Evolutionary conservation across 805 yeast genomes (phyloP), one percentile per base, ranked within the genome.

Genomic region (Suhomyces xylopsoci): DNA sequence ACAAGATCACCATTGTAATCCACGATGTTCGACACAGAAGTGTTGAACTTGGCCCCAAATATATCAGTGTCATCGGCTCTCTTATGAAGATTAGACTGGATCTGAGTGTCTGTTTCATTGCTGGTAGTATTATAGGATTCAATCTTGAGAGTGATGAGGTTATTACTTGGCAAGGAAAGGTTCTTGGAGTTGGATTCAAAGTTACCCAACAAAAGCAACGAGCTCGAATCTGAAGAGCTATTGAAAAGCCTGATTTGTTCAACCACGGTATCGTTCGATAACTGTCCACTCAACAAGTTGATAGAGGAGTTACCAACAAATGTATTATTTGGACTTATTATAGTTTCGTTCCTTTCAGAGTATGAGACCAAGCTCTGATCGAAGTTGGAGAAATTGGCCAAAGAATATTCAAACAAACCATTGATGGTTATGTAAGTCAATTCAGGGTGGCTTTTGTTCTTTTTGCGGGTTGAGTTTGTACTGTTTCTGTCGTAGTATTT

Each of bases 361-460:
- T 57, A 57, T 14, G 60, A 60, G 3, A 74, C 74, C 47, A 60
- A 58, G 17, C 48, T 54, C 46, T 63, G 65, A 20, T 69, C 66
- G 49, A 74, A 75, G 34, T 61, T 48, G 2, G 75, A 71, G 65
- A 88, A 90, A 65, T 91, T 91, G 2, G 81, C 68, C 36, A 84
- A 69, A 1, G 90, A 84, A 67, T 86, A 94, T 69, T 93, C 97
- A 63, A 93, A 90, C 19, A 93, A 61, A 8, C 96, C 96, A 65
- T 88, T 87, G 48, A 92, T 65, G 2, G 75, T 62, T 32, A 83
- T 60, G 34, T 64, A 55, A 2, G 59, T 56, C 41, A 61, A 58
- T 19, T 62, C 62, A 15, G 57, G 53, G 1, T 46, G 47, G 9
- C 52, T 48, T 14, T 51, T 48, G 17, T 54, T 55, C 2, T 44